Evolutionary conservation across 1,284 basidiomycete species (phyloP).

Genomic region (Malassezia japonica): DNA sequence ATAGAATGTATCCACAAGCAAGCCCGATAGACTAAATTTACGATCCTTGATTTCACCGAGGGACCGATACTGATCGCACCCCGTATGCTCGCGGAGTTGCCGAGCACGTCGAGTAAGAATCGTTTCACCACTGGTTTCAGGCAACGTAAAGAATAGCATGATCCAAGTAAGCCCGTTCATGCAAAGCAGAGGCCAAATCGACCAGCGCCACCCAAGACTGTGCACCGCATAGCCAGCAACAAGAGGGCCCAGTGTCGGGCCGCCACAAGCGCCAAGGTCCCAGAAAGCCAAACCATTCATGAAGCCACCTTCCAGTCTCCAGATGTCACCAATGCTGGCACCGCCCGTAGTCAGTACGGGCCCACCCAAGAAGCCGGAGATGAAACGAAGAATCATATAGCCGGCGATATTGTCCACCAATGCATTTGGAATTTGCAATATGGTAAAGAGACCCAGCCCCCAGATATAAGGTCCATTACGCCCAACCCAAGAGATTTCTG

Average conservation of each 20-base stretch:
- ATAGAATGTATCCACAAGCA: slow-evolving; percentile 15
- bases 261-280: slow-evolving; percentile 16
- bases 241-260: slow-evolving; percentile 30
- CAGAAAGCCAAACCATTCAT: slow-evolving; percentile 18
- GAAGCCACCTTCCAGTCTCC: slow-evolving; percentile 8
- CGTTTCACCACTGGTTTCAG: slow-evolving; percentile 20
- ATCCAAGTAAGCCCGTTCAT: slow-evolving; percentile 32
- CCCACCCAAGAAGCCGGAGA: slow-evolving; percentile 48
- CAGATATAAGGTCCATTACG: slow-evolving; percentile 22
- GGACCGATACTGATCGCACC: slow-evolving; percentile 1
- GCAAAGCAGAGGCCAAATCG: slow-evolving; percentile 38
- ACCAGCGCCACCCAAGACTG: slow-evolving; percentile 44
- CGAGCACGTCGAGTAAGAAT: slow-evolving; percentile 19
- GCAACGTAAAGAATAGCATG: slow-evolving; percentile 19
- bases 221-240: slow-evolving; percentile 36
- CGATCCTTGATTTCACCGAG: slow-evolving; percentile 22
- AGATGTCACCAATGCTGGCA: slow-evolving; percentile 33
- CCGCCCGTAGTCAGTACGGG: slow-evolving; percentile 47
- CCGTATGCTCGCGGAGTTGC: slow-evolving; percentile 15
- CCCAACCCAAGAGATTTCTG: slow-evolving; percentile 41
- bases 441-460: slow-evolving; percentile 15
- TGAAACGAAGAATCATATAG: slow-evolving; percentile 36
- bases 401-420: slow-evolving; percentile 10
- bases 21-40: not conserved
- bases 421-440: slow-evolving; percentile 18